These are phyloP conservation scores for Barnettozyma californica DNA, from an alignment of 805 yeast genomes.

Conservation along the genomic window DNA sequence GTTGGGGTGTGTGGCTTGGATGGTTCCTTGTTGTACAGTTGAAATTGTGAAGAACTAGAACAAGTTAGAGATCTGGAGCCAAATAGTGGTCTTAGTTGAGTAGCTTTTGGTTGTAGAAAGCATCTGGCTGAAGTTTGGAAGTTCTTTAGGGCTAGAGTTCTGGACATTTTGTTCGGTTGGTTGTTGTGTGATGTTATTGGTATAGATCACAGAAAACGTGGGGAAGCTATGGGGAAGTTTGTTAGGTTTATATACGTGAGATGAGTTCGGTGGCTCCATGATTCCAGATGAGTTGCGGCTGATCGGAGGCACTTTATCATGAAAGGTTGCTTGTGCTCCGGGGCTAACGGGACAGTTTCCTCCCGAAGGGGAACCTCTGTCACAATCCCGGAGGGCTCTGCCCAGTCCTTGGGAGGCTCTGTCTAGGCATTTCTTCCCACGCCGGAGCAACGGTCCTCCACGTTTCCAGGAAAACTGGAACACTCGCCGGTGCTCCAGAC, in stretches of 20 bases:
- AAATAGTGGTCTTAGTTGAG: constrained; percentile 10
- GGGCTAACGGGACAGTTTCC: background rate
- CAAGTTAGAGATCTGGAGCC: constrained; percentile 14
- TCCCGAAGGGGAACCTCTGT: background rate
- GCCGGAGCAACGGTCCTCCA: constrained; percentile 1
- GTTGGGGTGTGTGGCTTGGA: constrained; percentile 21
- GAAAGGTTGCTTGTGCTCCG: background rate
- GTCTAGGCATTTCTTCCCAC: background rate
- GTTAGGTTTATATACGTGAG: constrained; percentile 4
- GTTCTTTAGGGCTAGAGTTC: constrained; percentile 20
- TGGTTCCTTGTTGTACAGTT: constrained; percentile 22
- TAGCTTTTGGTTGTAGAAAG: constrained; percentile 14
- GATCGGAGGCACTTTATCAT: constrained; percentile 4
- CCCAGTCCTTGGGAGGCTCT: too few species aligned
- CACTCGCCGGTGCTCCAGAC: background rate
- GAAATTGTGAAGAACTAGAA: constrained; percentile 16
- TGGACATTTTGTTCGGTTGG: constrained; percentile 10
- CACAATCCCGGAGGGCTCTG: background rate
- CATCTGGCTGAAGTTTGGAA: constrained; percentile 25
- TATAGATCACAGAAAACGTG: too few species aligned
- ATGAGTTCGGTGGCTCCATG: constrained; percentile 1
- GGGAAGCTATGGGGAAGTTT: background rate
- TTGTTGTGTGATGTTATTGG: background rate
- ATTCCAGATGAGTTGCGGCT: constrained; percentile 9
- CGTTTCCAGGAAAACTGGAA: constrained; percentile 1